Evolutionary conservation across 306 rosid species (phyloP), one percentile per base, ranked within the genome.

Genomic region (Chamaecrista fasciculata): DNA sequence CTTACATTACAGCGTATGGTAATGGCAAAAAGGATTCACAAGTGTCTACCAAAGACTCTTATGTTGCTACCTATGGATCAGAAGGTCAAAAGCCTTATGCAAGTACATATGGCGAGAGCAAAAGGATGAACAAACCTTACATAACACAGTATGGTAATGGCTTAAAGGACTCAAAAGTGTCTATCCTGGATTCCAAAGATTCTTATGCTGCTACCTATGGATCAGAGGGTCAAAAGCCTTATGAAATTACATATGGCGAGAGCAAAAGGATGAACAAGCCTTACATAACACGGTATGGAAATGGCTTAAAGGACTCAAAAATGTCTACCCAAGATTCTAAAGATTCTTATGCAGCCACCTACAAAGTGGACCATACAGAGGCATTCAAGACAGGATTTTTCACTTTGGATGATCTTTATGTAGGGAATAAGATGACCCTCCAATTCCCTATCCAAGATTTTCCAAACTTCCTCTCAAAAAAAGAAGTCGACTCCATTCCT

Each of bases 361-460:
- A 28, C 73, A 4, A 58, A 48, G 8, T 36, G 53, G 79, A 87
- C 43, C 89, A 69, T 2, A 73, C 11, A 4, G 86, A 82, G 67
- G 90, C 90, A 53, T 83, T 78, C 75, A 80, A 80, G 78, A 6
- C 19, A 18, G 87, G 90, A 0, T 83, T 85, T 76, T 88, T 85
- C 46, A 33, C 76, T 6, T 31, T 82, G 15, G 69, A 79, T 11
- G 87, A 88, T 71, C 42, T 85, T 11, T 11, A 63, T 67, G 75
- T 64, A 6, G 89, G 85, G 59, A 82, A 76, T n/a, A 68, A 8
- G 14, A 79, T 88, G 95, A 73, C 86, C 14, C 83, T 83, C 14
- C 59, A 81, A 62, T 88, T 88, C 49, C 86, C 87, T 9, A 40
- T 76, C 6, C 28, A 70, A 66, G 76, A 77, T 25, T 66, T 70